phyloP scores from a whole-genome alignment of 257 asterid genomes.

The Nicotiana tabacum region DNA sequence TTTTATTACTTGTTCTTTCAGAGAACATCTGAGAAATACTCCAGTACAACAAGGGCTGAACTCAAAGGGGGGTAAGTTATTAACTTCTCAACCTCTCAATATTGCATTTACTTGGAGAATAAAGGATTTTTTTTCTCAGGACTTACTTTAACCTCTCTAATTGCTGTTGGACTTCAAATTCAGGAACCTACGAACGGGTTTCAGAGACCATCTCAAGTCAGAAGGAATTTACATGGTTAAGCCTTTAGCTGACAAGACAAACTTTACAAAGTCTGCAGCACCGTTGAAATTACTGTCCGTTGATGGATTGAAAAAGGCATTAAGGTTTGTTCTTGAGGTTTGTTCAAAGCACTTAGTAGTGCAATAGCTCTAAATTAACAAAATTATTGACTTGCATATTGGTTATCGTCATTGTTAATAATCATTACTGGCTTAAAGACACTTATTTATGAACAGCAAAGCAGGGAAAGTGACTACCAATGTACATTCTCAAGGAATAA shows the following conservation, averaged over 20 bases:
- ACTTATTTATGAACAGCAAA: slow-evolving; percentile 39
- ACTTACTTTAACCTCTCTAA: background rate
- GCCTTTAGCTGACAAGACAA: slow-evolving; percentile 38
- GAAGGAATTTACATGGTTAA: slow-evolving; percentile 73
- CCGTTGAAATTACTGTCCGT: slow-evolving; percentile 79
- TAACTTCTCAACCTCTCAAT: background rate
- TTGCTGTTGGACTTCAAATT: slow-evolving; percentile 9
- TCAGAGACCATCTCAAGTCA: slow-evolving; percentile 57
- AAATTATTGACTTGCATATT: background rate
- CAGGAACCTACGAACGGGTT: slow-evolving; percentile 81
- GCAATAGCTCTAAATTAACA: background rate
- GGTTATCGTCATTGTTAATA: background rate
- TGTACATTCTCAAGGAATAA: slow-evolving; percentile 75
- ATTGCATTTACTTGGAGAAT: background rate
- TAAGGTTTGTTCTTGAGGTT: slow-evolving; percentile 82
- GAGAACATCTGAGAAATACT: slow-evolving; percentile 60
- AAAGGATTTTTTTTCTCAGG: slow-evolving; percentile 7
- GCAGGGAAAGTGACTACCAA: slow-evolving; percentile 84
- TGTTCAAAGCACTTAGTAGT: slow-evolving; percentile 7
- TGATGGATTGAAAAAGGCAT: slow-evolving; percentile 70
- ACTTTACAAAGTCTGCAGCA: slow-evolving; percentile 38
- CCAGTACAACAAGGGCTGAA: slow-evolving; percentile 58
- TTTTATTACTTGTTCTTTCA: slow-evolving; percentile 17
- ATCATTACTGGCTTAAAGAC: background rate
- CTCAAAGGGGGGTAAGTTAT: slow-evolving; percentile 83